phyloP scores from a whole-genome alignment of 495 filamentous ascomycete genomes.

The Xeromyces bisporus region DNA sequence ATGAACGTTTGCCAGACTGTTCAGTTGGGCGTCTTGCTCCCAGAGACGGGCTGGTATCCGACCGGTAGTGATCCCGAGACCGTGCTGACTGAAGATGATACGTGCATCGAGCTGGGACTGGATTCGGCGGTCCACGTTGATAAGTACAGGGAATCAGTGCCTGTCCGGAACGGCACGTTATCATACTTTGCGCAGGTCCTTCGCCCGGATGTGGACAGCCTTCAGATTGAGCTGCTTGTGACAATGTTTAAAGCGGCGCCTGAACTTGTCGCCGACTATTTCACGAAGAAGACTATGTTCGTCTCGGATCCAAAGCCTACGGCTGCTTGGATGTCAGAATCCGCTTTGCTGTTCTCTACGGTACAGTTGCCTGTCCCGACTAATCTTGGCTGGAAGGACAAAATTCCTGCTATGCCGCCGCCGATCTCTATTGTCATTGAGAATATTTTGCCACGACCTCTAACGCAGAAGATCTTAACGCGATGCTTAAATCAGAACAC shows the following conservation, averaged over 20 bases:
- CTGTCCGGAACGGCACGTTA: slow-evolving; percentile 57
- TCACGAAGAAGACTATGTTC: slow-evolving; percentile 61
- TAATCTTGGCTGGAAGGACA: slow-evolving; percentile 46
- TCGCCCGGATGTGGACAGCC: slow-evolving; percentile 61
- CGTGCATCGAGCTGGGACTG: slow-evolving; percentile 47
- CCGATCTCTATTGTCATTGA: slow-evolving; percentile 61
- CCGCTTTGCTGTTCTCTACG: slow-evolving; percentile 63
- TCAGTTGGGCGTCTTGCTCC: slow-evolving; percentile 49
- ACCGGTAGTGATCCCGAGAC: slow-evolving; percentile 41
- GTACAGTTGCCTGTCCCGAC: slow-evolving; percentile 56
- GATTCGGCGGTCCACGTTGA: slow-evolving; percentile 49
- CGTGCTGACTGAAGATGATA: slow-evolving; percentile 22
- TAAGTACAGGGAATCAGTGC: slow-evolving; percentile 45
- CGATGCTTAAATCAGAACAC: slow-evolving; percentile 61
- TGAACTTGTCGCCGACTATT: slow-evolving; percentile 74
- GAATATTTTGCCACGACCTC: slow-evolving; percentile 69
- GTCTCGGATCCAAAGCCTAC: slow-evolving; percentile 80
- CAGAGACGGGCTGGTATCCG: slow-evolving; percentile 57
- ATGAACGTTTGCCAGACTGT: slow-evolving; percentile 54
- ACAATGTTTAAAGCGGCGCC: slow-evolving; percentile 66
- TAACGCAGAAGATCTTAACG: slow-evolving; percentile 57
- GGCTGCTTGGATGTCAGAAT: slow-evolving; percentile 86
- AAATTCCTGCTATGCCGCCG: slow-evolving; percentile 42
- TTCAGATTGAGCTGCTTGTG: slow-evolving; percentile 67
- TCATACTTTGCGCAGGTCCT: slow-evolving; percentile 62